These are phyloP conservation scores for Lactarius vividus DNA, from an alignment of 768 basidiomycete genomes.

Conservation along the genomic window DNA sequence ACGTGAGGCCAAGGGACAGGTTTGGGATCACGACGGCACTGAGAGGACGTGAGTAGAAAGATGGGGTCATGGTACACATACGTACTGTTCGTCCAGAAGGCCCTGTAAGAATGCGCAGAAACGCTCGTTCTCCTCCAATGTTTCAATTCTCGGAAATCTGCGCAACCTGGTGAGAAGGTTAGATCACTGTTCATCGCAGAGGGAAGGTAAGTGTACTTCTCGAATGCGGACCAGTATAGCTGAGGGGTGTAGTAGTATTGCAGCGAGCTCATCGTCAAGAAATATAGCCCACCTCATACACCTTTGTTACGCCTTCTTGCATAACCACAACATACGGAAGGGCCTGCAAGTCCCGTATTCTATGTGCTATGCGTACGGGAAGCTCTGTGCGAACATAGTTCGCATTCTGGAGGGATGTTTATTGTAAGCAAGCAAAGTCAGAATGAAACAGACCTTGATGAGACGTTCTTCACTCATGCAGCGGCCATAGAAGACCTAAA, in stretches of 20 bases:
- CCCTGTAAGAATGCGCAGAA: slow-evolving; percentile 72
- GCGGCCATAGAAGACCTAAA: slow-evolving; percentile 82
- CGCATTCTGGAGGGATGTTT: slow-evolving; percentile 55
- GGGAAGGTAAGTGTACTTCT: slow-evolving; percentile 50
- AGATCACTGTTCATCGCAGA: not conserved
- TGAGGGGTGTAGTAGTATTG: slow-evolving; percentile 33
- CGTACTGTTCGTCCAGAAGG: slow-evolving; percentile 75
- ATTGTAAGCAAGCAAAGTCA: slow-evolving; percentile 2
- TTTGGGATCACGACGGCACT: slow-evolving; percentile 80
- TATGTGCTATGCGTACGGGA: slow-evolving; percentile 84
- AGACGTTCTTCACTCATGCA: slow-evolving; percentile 76
- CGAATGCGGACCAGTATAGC: slow-evolving; percentile 87
- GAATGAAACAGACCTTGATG: slow-evolving; percentile 53
- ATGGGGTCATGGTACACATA: slow-evolving; percentile 23
- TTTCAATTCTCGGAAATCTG: slow-evolving; percentile 68
- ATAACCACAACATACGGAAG: slow-evolving; percentile 86
- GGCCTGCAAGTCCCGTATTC: slow-evolving; percentile 81
- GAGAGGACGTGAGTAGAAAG: not conserved
- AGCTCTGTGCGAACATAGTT: slow-evolving; percentile 90
- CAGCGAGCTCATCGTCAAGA: not conserved
- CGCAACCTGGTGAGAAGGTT: slow-evolving; percentile 38
- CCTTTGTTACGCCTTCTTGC: slow-evolving; percentile 76
- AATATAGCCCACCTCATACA: slow-evolving; percentile 66
- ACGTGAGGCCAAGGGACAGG: slow-evolving; percentile 75
- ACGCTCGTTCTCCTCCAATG: slow-evolving; percentile 66